phyloP scores from a whole-genome alignment of 179 eudicot species.

The Silene noctiflora region DNA sequence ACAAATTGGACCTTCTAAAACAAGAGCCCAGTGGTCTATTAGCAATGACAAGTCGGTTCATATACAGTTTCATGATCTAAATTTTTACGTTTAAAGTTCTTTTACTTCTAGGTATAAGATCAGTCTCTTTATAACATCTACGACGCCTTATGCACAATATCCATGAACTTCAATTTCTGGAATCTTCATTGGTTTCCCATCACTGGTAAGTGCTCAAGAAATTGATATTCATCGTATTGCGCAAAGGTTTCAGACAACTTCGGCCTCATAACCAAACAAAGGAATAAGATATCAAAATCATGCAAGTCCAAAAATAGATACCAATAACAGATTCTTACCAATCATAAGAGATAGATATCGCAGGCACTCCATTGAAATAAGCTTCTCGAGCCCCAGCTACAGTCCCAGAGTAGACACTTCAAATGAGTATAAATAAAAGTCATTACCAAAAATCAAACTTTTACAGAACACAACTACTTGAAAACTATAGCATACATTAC shows the following conservation, averaged over 20 bases:
- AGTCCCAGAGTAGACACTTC: conserved; percentile 89
- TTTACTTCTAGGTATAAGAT: conserved; percentile 2
- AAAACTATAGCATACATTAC: not conserved
- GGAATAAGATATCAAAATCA: not conserved
- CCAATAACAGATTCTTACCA: conserved; percentile 43
- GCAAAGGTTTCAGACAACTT: not conserved
- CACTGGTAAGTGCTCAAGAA: not conserved
- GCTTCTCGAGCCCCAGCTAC: conserved; percentile 99
- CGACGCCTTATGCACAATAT: not conserved
- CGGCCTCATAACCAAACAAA: not conserved
- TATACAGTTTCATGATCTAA: not conserved
- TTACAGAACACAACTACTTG: not conserved
- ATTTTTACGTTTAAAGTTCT: not conserved
- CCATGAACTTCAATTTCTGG: not conserved
- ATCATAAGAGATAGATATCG: conserved; percentile 77
- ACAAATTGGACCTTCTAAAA: not conserved
- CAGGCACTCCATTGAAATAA: conserved; percentile 60
- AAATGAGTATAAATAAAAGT: conserved; percentile 7
- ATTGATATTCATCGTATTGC: not conserved
- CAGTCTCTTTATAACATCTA: not conserved
- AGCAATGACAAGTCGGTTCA: not conserved
- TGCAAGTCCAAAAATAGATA: not conserved
- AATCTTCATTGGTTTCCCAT: not conserved
- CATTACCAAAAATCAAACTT: not conserved
- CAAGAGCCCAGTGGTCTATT: not conserved